Percentiles rank a stretch among this genome's conserved stretches.
Conservation (phyloP, 225 moss, liverwort and hornwort genomes). For the Antitrichia curtipendula region DNA sequence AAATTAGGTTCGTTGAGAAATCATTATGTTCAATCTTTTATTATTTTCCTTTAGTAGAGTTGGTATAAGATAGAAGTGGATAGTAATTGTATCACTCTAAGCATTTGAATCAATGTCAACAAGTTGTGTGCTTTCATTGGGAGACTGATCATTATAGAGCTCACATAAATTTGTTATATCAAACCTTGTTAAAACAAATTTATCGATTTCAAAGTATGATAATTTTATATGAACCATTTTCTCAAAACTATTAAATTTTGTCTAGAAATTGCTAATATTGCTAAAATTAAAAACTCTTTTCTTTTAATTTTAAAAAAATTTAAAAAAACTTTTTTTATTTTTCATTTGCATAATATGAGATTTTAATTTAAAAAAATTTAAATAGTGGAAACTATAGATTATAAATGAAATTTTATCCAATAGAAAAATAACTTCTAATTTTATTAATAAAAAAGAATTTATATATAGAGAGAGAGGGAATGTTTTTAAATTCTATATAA, state of each 20-base stretch:
- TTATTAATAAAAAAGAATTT: no score
- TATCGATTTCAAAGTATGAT: background rate
- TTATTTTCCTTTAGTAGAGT: background rate
- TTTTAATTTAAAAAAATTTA: fast-evolving
- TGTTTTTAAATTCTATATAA: no score
- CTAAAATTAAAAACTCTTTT: no score
- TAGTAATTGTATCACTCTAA: no score
- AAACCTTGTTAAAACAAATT: no score
- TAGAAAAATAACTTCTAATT: background rate
- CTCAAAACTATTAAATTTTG: fast-evolving
- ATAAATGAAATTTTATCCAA: no score
- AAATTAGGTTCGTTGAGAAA: background rate
- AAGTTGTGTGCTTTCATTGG: fast-evolving
- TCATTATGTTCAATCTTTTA: background rate
- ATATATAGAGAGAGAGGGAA: no score
- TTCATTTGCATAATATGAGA: background rate
- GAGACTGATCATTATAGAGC: no score
- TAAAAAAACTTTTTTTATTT: fast-evolving
- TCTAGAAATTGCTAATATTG: fast-evolving
- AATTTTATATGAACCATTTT: background rate
- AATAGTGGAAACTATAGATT: no score
- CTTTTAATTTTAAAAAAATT: no score
- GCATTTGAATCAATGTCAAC: background rate
- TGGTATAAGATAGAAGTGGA: background rate
- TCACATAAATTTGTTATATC: no score